Conservation (phyloP, 441 rosid genomes). For the Gossypium davidsonii region DNA sequence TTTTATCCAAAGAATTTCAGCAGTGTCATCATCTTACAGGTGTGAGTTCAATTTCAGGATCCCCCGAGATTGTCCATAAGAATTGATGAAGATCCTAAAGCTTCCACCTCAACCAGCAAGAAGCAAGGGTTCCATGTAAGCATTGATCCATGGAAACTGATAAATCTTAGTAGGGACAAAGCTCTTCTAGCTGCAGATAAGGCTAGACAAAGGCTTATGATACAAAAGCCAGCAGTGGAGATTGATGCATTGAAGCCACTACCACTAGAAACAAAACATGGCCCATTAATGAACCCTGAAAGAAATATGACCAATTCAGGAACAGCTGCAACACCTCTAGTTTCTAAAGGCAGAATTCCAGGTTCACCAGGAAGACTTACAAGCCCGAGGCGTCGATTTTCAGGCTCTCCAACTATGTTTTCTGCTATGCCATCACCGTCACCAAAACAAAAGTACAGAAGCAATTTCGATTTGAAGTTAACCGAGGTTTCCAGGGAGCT, state of each 20-base stretch:
- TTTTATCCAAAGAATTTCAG: neutral
- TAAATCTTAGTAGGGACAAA: conserved; percentile 72
- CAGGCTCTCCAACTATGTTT: conserved; percentile 48
- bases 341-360: conserved; percentile 39
- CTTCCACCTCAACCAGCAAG: conserved; percentile 35
- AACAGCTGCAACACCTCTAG: conserved; percentile 40
- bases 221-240: conserved; percentile 32
- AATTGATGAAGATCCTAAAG: conserved; percentile 55
- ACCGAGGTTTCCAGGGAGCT: conserved; percentile 86
- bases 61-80: conserved; percentile 55
- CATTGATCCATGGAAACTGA: conserved; percentile 81
- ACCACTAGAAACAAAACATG: conserved; percentile 71
- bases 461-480: conserved; percentile 81
- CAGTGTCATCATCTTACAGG: neutral
- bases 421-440: conserved; percentile 60
- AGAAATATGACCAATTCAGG: conserved; percentile 23
- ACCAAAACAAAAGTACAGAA: conserved; percentile 67
- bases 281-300: conserved; percentile 51
- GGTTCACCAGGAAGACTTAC: conserved; percentile 64
- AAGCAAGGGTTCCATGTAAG: conserved; percentile 68
- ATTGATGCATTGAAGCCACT: conserved; percentile 60
- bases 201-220: conserved; percentile 67
- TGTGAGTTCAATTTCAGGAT: conserved; percentile 32
- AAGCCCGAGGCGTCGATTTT: conserved; percentile 81
- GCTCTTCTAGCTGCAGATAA: conserved; percentile 84